Evolutionary conservation across 768 basidiomycete genomes (phyloP).

Genomic region (Trametes punicea): DNA sequence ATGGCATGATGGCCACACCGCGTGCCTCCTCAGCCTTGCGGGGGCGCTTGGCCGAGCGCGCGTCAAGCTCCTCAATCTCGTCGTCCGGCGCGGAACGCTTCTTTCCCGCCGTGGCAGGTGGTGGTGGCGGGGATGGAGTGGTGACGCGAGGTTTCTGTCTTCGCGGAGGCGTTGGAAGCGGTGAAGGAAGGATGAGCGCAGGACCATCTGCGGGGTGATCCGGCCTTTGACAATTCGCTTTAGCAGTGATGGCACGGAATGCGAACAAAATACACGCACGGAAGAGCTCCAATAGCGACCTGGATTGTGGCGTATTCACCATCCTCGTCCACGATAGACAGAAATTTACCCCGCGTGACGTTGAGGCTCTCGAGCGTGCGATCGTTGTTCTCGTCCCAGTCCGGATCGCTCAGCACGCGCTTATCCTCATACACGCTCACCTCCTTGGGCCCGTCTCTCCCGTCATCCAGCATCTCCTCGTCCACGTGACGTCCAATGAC

Average conservation of each 20-base stretch:
- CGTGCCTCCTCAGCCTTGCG: constrained; percentile 24
- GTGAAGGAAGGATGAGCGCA: constrained; percentile 61
- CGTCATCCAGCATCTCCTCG: constrained; percentile 31
- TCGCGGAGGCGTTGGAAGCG: constrained; percentile 55
- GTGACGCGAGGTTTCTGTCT: constrained; percentile 35
- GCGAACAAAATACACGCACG: constrained; percentile 45
- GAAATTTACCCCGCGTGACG: constrained; percentile 79
- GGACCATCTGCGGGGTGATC: constrained; percentile 51
- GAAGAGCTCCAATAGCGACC: constrained; percentile 62
- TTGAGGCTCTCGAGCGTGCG: constrained; percentile 79
- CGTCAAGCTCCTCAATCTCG: constrained; percentile 37
- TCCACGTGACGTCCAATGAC: constrained; percentile 54
- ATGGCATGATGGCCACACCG: constrained; percentile 23
- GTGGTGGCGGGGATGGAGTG: constrained; percentile 41
- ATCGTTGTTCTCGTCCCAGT: constrained; percentile 87
- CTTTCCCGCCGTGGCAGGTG: constrained; percentile 31
- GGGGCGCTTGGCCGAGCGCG: constrained; percentile 55
- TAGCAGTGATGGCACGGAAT: background rate
- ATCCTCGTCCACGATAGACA: constrained; percentile 88
- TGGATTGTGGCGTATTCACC: constrained; percentile 69
- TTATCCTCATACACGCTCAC: constrained; percentile 87
- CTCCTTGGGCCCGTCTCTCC: constrained; percentile 39
- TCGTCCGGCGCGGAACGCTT: constrained; percentile 60
- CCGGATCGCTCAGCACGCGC: constrained; percentile 84
- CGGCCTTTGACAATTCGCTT: constrained; percentile 36